Percentiles rank a stretch among this genome's conserved stretches.
These are phyloP conservation scores for Vigna reflexopilosa DNA, from an alignment of 306 rosid species.

Conservation along the genomic window DNA sequence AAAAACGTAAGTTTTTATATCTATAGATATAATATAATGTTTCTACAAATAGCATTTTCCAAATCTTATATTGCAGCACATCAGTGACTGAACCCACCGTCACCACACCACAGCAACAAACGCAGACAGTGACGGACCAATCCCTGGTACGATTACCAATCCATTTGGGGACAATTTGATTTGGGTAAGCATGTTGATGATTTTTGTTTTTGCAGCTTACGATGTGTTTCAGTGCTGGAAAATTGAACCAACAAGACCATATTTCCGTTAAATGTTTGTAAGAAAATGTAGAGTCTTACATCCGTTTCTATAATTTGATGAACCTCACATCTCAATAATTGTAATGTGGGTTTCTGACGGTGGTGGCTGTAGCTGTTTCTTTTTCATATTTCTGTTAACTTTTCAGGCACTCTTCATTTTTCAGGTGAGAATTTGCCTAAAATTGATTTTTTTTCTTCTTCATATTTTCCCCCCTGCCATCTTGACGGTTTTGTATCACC, in stretches of 20 bases:
- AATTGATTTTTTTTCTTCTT: not conserved
- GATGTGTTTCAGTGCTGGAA: slow-evolving; percentile 38
- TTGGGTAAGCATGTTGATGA: slow-evolving; percentile 30
- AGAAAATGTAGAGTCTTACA: not conserved
- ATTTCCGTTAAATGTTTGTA: not conserved
- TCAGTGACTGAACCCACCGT: slow-evolving; percentile 19
- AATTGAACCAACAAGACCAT: not conserved
- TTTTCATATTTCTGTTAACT: not conserved
- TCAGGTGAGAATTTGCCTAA: not conserved
- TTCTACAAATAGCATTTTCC: not conserved
- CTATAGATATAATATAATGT: not conserved
- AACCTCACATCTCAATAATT: slow-evolving; percentile 7
- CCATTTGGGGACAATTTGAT: not conserved
- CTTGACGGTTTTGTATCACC: not conserved
- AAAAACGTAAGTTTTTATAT: not conserved
- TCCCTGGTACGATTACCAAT: not conserved
- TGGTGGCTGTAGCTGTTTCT: not conserved
- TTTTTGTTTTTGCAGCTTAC: not conserved
- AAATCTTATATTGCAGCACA: slow-evolving; percentile 14
- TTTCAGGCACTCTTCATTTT: not conserved
- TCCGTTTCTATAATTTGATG: not conserved
- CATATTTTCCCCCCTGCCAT: not conserved
- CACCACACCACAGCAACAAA: slow-evolving; percentile 37
- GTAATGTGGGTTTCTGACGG: not conserved
- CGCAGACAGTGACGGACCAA: slow-evolving; percentile 18